These are phyloP conservation scores for Galerina sulciceps DNA, from an alignment of 768 basidiomycete species.

Conservation along the genomic window DNA sequence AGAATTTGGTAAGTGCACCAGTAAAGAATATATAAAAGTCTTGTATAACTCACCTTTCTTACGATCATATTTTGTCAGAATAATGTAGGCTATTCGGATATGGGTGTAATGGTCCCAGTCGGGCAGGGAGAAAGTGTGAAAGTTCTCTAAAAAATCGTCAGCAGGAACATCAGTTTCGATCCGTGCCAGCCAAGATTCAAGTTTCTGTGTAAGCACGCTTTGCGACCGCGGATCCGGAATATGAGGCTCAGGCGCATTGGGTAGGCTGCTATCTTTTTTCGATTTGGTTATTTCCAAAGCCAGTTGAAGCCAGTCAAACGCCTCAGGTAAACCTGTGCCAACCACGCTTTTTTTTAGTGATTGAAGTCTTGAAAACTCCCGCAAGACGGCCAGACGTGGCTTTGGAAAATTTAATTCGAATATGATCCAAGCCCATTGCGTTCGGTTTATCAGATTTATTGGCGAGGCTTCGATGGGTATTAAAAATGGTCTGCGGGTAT, in stretches of 20 bases:
- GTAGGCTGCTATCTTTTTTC: not conserved
- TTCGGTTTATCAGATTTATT: constrained; percentile 68
- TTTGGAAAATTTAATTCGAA: constrained; percentile 37
- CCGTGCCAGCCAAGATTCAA: constrained; percentile 40
- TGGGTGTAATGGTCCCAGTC: constrained; percentile 56
- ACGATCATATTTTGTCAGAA: constrained; percentile 43
- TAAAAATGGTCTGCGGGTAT: not conserved
- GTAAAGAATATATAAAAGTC: too few species aligned
- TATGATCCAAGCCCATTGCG: constrained; percentile 50
- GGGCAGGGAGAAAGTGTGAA: constrained; percentile 36
- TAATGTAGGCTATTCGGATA: constrained; percentile 44
- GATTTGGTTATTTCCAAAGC: constrained; percentile 30
- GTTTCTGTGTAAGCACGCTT: constrained; percentile 31
- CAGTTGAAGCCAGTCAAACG: constrained; percentile 43
- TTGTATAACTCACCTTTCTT: constrained; percentile 37
- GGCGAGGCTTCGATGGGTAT: constrained; percentile 40
- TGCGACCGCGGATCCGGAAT: constrained; percentile 20
- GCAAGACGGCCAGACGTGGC: constrained; percentile 31
- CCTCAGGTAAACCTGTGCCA: constrained; percentile 35
- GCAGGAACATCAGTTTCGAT: constrained; percentile 30
- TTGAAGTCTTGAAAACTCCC: constrained; percentile 31
- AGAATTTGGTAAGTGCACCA: not conserved
- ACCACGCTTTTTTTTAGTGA: constrained; percentile 7
- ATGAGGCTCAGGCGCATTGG: not conserved
- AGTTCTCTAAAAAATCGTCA: constrained; percentile 38